A percentile compares a stretch with the other conserved stretches of the same genome.
Conservation (phyloP, 371 early-diverging fungal species). For the Mucor ambiguus region DNA sequence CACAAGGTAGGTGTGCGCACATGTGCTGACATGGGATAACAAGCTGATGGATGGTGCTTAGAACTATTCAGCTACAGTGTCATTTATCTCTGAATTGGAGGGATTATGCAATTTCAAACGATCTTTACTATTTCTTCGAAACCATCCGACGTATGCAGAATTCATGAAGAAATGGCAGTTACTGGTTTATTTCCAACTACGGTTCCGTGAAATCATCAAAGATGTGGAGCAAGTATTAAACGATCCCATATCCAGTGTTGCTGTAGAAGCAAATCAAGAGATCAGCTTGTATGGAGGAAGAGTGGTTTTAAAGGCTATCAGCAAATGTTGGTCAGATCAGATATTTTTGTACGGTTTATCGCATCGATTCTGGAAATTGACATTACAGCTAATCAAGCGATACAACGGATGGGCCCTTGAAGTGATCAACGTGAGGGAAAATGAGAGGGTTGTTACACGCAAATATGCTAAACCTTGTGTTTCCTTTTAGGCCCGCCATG, state of each 20-base stretch:
- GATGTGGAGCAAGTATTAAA: conserved; percentile 48
- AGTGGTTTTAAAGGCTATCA: conserved; percentile 56
- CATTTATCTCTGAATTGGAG: conserved; percentile 66
- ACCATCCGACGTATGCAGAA: conserved; percentile 61
- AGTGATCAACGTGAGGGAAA: background rate
- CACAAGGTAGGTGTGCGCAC: conserved; percentile 52
- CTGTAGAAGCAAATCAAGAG: background rate
- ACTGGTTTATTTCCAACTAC: conserved; percentile 72
- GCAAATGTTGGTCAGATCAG: conserved; percentile 69
- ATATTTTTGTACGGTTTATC: conserved; percentile 67
- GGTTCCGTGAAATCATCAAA: conserved; percentile 59
- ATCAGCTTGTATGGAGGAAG: conserved; percentile 48
- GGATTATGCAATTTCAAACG: conserved; percentile 49
- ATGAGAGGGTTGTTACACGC: background rate
- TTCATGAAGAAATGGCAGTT: conserved; percentile 82
- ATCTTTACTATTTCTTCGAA: conserved; percentile 59
- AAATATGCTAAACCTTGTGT: background rate
- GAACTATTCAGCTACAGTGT: conserved; percentile 69
- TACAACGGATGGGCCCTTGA: conserved; percentile 48
- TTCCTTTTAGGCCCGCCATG: background rate
- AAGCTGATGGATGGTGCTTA: conserved; percentile 8
- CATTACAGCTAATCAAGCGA: conserved; percentile 66
- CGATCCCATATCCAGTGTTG: conserved; percentile 20
- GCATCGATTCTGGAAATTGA: conserved; percentile 76
- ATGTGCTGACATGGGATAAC: background rate